phyloP scores from a whole-genome alignment of 2,329 filamentous ascomycete genomes.

The Colletotrichum sp. region DNA sequence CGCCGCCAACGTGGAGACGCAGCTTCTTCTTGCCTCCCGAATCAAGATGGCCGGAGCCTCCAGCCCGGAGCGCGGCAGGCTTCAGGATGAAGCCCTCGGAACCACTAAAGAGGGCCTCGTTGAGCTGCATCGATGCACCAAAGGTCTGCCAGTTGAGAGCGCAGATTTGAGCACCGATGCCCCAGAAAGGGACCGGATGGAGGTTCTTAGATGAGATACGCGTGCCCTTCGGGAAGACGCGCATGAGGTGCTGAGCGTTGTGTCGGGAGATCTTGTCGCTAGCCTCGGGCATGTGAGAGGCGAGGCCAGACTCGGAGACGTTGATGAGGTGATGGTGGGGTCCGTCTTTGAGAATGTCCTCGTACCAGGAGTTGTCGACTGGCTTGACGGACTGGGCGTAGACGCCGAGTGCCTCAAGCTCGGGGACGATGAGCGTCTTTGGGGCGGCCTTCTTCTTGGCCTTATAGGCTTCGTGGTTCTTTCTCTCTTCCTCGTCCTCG shows the following conservation, averaged over 20 bases:
- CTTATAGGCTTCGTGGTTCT: conserved; percentile 43
- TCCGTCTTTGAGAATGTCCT: conserved; percentile 55
- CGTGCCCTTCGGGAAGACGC: conserved; percentile 72
- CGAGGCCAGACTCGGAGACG: conserved; percentile 67
- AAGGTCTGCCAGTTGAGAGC: conserved; percentile 76
- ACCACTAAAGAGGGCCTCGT: conserved; percentile 70
- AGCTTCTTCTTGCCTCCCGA: conserved; percentile 51
- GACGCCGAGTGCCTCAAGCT: conserved; percentile 69
- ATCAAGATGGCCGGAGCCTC: conserved; percentile 55
- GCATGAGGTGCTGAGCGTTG: conserved; percentile 72
- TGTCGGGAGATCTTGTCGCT: conserved; percentile 59
- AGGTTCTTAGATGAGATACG: conserved; percentile 72
- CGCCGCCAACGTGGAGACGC: conserved; percentile 64
- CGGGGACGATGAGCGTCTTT: conserved; percentile 61
- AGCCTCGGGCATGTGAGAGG: conserved; percentile 51
- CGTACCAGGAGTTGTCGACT: conserved; percentile 69
- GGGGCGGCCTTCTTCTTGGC: conserved; percentile 55
- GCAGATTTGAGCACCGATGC: conserved; percentile 70
- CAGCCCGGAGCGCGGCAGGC: conserved; percentile 61
- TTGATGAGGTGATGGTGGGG: conserved; percentile 73
- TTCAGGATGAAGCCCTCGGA: conserved; percentile 72
- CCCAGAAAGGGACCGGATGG: conserved; percentile 68
- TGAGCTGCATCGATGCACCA: conserved; percentile 69
- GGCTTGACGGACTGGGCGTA: conserved; percentile 76
- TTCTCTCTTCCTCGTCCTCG: conserved; percentile 49